Conservation (phyloP, 306 rosid genomes). For the Benincasa hispida region DNA sequence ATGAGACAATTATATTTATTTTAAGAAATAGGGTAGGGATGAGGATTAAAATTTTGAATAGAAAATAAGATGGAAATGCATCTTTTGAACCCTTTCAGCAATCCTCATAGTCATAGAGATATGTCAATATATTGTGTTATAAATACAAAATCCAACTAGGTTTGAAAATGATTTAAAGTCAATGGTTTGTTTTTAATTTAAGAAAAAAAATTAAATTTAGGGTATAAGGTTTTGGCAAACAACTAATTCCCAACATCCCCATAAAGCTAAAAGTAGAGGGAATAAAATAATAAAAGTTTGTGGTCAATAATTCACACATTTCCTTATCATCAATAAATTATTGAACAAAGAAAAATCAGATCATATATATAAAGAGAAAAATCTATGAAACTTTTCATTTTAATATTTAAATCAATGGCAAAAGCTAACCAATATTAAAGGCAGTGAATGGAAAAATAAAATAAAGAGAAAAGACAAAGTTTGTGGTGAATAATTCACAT, state of each 20-base stretch:
- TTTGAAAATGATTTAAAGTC: background rate
- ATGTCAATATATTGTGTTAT: background rate
- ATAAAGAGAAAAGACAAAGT: background rate
- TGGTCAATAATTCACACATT: conserved; percentile 25
- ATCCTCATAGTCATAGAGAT: background rate
- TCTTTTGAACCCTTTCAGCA: background rate
- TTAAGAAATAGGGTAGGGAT: too few relatives aligned
- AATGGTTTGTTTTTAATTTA: background rate
- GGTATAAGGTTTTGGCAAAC: background rate
- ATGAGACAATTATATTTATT: too few relatives aligned
- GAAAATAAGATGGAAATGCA: too few relatives aligned
- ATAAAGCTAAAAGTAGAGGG: background rate
- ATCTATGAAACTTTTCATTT: background rate
- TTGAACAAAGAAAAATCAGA: background rate
- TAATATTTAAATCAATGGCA: background rate
- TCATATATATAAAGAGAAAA: background rate
- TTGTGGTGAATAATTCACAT: conserved; percentile 25
- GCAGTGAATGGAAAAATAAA: background rate
- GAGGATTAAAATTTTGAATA: too few relatives aligned
- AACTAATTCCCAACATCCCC: conserved; percentile 5
- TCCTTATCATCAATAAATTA: conserved; percentile 1
- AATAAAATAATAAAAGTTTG: conserved; percentile 4
- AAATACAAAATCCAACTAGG: background rate
- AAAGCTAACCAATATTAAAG: background rate
- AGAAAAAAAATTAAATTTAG: background rate